Conservation (phyloP, 2,329 filamentous ascomycete species). For the Nakataea oryzae region DNA sequence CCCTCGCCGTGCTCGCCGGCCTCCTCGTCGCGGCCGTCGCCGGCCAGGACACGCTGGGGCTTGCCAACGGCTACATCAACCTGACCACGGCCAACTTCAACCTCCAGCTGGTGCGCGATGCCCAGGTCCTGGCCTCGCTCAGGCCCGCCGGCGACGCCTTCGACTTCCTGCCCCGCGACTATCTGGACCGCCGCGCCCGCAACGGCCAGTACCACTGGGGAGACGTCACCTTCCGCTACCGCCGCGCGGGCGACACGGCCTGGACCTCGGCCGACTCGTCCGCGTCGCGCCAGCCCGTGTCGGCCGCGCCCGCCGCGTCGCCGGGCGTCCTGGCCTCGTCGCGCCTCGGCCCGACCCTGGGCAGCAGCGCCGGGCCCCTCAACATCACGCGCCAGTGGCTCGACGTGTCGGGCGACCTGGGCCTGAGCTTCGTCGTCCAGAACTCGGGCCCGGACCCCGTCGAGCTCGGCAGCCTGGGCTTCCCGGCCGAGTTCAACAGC, state of each 20-base stretch:
- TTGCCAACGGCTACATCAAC: conserved; percentile 24
- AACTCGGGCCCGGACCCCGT: conserved; percentile 29
- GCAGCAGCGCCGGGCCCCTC: conserved; percentile 15
- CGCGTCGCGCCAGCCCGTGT: neutral
- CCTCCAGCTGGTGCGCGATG: conserved; percentile 27
- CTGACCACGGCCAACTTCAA: conserved; percentile 30
- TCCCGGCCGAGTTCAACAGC: conserved; percentile 52
- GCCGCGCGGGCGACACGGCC: conserved; percentile 10
- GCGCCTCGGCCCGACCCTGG: conserved; percentile 1
- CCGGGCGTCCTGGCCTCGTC: conserved; percentile 18
- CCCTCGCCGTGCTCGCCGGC: neutral
- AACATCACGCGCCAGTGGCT: conserved; percentile 42
- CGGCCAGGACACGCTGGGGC: conserved; percentile 1
- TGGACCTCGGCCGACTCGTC: conserved; percentile 2
- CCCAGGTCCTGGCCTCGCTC: conserved; percentile 38
- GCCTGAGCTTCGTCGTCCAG: conserved; percentile 37
- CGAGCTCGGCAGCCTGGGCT: conserved; percentile 46
- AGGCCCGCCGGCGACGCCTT: conserved; percentile 28
- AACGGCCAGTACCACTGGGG: conserved; percentile 49
- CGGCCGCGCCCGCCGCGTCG: neutral
- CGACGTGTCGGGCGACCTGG: conserved; percentile 34
- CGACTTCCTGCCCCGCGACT: conserved; percentile 40
- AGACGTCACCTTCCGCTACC: conserved; percentile 45
- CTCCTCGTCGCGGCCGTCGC: neutral
- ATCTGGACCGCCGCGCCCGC: no score